Conservation (phyloP, 2,329 filamentous ascomycete genomes). For the Ascochyta lentis region DNA sequence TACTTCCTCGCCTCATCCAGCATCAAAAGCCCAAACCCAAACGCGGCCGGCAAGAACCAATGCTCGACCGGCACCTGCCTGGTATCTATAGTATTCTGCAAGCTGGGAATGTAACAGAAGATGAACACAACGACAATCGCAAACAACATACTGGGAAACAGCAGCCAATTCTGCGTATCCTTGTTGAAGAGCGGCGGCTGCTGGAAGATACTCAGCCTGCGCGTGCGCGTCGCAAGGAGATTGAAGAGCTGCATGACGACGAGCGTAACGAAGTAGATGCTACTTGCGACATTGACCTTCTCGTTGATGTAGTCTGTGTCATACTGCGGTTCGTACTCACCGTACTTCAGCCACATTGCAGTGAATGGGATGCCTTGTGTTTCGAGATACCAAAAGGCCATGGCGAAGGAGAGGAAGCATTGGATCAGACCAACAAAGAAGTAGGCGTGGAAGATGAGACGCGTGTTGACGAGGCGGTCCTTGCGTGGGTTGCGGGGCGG, state of each 20-base stretch:
- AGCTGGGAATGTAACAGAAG: constrained; percentile 67
- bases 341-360: constrained; percentile 66
- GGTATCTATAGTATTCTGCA: constrained; percentile 68
- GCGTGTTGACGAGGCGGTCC: constrained; percentile 75
- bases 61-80: constrained; percentile 71
- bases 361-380: constrained; percentile 68
- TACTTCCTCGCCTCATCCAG: constrained; percentile 73
- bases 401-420: constrained; percentile 52
- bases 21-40: constrained; percentile 69
- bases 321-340: constrained; percentile 33
- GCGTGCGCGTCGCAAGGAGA: constrained; percentile 70
- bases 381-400: constrained; percentile 53
- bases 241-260: constrained; percentile 86
- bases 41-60: constrained; percentile 78
- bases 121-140: constrained; percentile 73
- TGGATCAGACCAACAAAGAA: constrained; percentile 68
- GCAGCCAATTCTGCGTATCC: constrained; percentile 70
- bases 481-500: constrained; percentile 72
- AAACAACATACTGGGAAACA: constrained; percentile 75
- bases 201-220: constrained; percentile 69
- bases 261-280: constrained; percentile 80
- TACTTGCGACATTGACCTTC: constrained; percentile 69
- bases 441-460: constrained; percentile 75
- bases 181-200: constrained; percentile 72
- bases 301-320: constrained; percentile 43